A percentile compares a stretch with the other conserved stretches of the same genome.
Conservation (phyloP, 2,329 filamentous ascomycete species). For the Aspergillus persii region DNA sequence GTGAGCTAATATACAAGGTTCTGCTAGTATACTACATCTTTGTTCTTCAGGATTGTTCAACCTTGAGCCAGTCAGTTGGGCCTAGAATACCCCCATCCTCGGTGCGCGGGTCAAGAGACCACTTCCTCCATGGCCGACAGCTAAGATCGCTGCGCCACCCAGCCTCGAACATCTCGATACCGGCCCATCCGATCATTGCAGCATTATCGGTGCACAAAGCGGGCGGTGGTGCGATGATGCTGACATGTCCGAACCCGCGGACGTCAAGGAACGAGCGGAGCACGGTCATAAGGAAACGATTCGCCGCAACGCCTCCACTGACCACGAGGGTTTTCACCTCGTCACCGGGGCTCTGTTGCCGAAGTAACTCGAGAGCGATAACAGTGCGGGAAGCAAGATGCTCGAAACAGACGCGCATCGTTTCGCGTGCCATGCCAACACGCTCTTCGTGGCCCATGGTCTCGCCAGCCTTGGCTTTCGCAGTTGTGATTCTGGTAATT, state of each 20-base stretch:
- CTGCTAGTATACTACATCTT: neutral
- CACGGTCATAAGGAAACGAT: conserved; percentile 72
- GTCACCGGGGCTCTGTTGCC: conserved; percentile 13
- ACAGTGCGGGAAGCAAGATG: conserved; percentile 76
- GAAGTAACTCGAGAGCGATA: conserved; percentile 58
- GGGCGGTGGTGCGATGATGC: conserved; percentile 71
- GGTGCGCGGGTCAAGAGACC: conserved; percentile 66
- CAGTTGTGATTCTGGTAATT: conserved; percentile 57
- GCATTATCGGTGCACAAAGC: conserved; percentile 90
- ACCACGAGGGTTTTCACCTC: conserved; percentile 67
- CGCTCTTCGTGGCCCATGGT: conserved; percentile 59
- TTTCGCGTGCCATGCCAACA: conserved; percentile 65
- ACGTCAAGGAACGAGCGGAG: conserved; percentile 59
- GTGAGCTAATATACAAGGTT: neutral
- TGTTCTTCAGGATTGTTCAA: conserved; percentile 15
- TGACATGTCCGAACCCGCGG: conserved; percentile 62
- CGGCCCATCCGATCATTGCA: conserved; percentile 95
- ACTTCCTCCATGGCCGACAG: conserved; percentile 63
- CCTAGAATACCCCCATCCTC: conserved; percentile 68
- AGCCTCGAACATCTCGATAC: conserved; percentile 82
- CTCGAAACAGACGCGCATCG: conserved; percentile 81
- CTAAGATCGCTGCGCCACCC: conserved; percentile 67
- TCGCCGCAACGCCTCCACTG: conserved; percentile 87
- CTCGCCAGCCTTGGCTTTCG: conserved; percentile 29
- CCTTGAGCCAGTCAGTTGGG: conserved; percentile 50